Conservation (phyloP, 345 rosid species). For the Kandelia obovata region DNA sequence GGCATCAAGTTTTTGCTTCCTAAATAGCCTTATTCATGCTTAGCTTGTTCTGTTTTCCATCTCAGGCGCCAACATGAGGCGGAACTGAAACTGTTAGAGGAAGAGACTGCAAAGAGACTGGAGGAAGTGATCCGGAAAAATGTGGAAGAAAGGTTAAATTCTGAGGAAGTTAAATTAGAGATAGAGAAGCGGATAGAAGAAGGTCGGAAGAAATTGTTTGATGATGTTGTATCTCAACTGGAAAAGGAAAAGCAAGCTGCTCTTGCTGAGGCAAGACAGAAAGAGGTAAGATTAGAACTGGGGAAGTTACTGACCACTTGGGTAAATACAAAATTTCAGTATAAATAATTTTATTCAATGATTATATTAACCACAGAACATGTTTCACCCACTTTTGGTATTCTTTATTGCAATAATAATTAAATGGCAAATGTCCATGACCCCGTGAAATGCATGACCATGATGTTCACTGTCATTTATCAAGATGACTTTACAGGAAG, state of each 20-base stretch:
- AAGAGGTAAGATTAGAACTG: conserved; percentile 41
- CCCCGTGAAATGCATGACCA: too few relatives aligned
- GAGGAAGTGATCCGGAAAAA: conserved; percentile 75
- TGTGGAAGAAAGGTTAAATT: conserved; percentile 64
- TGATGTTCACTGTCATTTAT: too few relatives aligned
- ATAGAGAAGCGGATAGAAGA: conserved; percentile 55
- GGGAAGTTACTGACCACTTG: too few relatives aligned
- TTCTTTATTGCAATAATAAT: too few relatives aligned
- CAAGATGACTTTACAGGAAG: too few relatives aligned
- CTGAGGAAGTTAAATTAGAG: conserved; percentile 50
- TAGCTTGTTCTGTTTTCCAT: background rate
- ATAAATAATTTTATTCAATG: too few relatives aligned
- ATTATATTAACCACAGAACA: too few relatives aligned
- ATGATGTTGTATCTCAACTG: conserved; percentile 55
- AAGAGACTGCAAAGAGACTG: conserved; percentile 64
- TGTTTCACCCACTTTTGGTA: too few relatives aligned
- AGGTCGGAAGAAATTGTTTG: conserved; percentile 62
- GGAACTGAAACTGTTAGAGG: conserved; percentile 61
- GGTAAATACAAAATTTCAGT: too few relatives aligned
- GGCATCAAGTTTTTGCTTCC: background rate
- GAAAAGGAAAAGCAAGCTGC: conserved; percentile 66
- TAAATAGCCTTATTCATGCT: background rate
- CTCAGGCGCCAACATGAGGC: conserved; percentile 62
- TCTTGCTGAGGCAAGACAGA: conserved; percentile 59
- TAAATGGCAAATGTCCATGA: too few relatives aligned